phyloP scores from a whole-genome alignment of 805 yeast genomes.

The Diddensiella caesifluorescens region DNA sequence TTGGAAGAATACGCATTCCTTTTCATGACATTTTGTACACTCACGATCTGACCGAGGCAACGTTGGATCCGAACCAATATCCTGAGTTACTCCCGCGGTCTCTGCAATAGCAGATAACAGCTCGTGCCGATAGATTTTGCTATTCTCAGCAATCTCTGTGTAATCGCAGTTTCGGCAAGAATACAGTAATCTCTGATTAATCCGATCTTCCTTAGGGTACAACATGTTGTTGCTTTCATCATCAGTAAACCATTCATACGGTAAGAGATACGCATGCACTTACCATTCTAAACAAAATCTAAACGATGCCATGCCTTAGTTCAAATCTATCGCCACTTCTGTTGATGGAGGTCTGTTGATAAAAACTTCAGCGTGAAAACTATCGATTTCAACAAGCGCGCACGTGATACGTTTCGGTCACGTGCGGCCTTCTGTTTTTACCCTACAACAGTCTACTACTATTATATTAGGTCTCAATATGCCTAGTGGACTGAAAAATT shows the following conservation, averaged over 20 bases:
- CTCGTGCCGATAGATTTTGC: conserved; percentile 86
- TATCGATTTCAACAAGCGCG: too few relatives aligned
- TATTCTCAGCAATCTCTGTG: conserved; percentile 83
- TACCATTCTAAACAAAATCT: conserved; percentile 87
- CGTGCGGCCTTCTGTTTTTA: too few relatives aligned
- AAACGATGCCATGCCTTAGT: conserved; percentile 73
- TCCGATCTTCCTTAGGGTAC: conserved; percentile 93
- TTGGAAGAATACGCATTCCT: conserved; percentile 94
- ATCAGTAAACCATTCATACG: conserved; percentile 1
- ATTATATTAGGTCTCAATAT: too few relatives aligned
- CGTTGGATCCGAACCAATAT: conserved; percentile 95
- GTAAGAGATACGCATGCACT: conserved; percentile 19
- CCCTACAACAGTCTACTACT: too few relatives aligned
- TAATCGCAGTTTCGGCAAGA: conserved; percentile 94
- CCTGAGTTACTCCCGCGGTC: conserved; percentile 95
- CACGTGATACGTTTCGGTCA: too few relatives aligned
- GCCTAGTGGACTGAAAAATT: too few relatives aligned
- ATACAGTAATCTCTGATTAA: conserved; percentile 64
- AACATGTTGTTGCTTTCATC: conserved; percentile 82
- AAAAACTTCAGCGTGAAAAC: too few relatives aligned
- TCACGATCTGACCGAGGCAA: conserved; percentile 91
- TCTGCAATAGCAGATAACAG: conserved; percentile 84
- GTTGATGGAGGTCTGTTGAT: too few relatives aligned
- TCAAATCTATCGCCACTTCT: too few relatives aligned
- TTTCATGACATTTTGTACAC: conserved; percentile 83